These are phyloP conservation scores for Ilyonectria robusta DNA, from an alignment of 2,329 filamentous ascomycete genomes.

Conservation along the genomic window DNA sequence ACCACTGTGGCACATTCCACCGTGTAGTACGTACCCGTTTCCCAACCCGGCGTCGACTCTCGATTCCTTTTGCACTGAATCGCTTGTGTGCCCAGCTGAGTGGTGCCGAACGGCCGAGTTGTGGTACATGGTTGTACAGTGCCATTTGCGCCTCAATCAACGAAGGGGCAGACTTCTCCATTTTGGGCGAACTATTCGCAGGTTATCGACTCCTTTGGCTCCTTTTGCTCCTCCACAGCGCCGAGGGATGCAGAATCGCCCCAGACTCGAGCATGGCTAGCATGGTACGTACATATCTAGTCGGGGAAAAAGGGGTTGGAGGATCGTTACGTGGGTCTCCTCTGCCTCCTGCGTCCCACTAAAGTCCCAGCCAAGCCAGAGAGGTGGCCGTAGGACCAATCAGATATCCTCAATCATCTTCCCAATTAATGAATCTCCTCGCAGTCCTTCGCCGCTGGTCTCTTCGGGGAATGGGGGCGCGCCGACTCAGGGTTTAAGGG, in stretches of 20 bases:
- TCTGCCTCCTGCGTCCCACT: conserved; percentile 12
- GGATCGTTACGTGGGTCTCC: conserved; percentile 20
- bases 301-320: conserved; percentile 23
- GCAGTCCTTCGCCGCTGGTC: conserved; percentile 7
- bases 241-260: neutral
- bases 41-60: too few species aligned
- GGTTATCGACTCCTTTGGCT: neutral
- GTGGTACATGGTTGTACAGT: neutral
- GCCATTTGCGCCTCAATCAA: neutral
- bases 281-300: conserved; percentile 2
- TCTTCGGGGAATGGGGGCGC: conserved; percentile 20
- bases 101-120: neutral
- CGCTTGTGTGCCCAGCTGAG: neutral
- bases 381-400: conserved; percentile 10
- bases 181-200: neutral
- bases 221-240: neutral
- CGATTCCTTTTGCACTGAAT: neutral
- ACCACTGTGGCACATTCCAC: neutral
- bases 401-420: neutral
- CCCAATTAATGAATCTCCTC: conserved; percentile 3
- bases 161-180: neutral
- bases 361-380: conserved; percentile 19
- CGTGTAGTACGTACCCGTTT: neutral
- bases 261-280: neutral
- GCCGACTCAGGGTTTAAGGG: neutral